These are phyloP conservation scores for Pythium scleroteichum DNA, from an alignment of 352 stramenopile genomes.

Conservation along the genomic window DNA sequence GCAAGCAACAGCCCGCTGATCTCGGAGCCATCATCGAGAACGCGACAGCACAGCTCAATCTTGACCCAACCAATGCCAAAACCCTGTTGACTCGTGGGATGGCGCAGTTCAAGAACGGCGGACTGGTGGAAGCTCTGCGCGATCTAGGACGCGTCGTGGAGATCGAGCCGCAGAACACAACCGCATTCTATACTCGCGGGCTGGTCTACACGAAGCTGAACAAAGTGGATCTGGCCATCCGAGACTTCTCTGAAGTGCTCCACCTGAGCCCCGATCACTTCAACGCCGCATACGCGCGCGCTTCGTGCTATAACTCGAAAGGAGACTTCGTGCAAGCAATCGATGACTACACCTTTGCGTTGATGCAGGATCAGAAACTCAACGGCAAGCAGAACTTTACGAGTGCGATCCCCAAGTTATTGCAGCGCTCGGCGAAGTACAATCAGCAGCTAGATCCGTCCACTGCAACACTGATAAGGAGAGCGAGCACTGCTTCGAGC, in stretches of 20 bases:
- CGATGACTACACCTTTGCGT: slow-evolving; percentile 89
- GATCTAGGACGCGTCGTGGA: slow-evolving; percentile 53
- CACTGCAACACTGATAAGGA: not conserved
- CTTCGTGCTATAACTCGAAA: slow-evolving; percentile 86
- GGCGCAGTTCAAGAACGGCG: slow-evolving; percentile 79
- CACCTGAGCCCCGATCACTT: slow-evolving; percentile 86
- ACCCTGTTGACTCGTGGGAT: slow-evolving; percentile 69
- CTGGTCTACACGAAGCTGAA: slow-evolving; percentile 70
- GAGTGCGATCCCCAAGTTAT: slow-evolving; percentile 41
- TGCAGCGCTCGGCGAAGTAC: slow-evolving; percentile 28
- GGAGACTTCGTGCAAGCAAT: slow-evolving; percentile 85
- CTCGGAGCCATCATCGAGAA: slow-evolving; percentile 73
- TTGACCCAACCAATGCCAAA: slow-evolving; percentile 60
- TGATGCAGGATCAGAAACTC: slow-evolving; percentile 74
- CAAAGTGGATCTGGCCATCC: slow-evolving; percentile 72
- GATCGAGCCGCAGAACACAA: slow-evolving; percentile 45
- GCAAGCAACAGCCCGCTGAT: slow-evolving; percentile 61
- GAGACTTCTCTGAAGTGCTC: slow-evolving; percentile 73
- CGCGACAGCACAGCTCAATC: slow-evolving; percentile 67
- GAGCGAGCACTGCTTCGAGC: not conserved
- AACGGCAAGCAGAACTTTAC: slow-evolving; percentile 29
- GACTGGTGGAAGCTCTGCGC: slow-evolving; percentile 52
- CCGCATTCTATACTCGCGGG: slow-evolving; percentile 74
- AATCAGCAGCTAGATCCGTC: slow-evolving; percentile 15
- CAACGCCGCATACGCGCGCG: slow-evolving; percentile 84